phyloP scores from a whole-genome alignment of 2,329 filamentous ascomycete genomes.

The Aspergillus pseudoterreus region DNA sequence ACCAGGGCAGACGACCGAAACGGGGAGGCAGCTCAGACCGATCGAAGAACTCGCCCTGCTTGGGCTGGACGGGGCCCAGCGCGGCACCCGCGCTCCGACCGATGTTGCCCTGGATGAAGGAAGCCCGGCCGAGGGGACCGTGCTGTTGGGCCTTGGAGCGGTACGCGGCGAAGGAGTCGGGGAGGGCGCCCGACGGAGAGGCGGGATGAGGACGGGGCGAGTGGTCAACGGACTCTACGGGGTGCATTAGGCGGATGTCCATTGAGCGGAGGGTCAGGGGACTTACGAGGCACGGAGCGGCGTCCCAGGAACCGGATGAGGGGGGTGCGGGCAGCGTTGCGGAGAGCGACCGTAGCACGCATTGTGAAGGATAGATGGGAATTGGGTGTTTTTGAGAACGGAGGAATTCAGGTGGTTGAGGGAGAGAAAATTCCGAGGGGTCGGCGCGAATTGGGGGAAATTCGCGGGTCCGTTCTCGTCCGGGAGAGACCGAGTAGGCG shows the following conservation, averaged over 20 bases:
- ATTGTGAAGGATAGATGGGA: constrained; percentile 28
- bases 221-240: constrained; percentile 47
- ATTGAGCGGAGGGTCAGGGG: not conserved
- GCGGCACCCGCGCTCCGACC: constrained; percentile 65
- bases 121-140: constrained; percentile 51
- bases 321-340: constrained; percentile 41
- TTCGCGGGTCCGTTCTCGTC: constrained; percentile 26
- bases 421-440: constrained; percentile 14
- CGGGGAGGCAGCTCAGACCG: constrained; percentile 79
- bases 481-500: constrained; percentile 22
- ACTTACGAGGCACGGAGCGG: constrained; percentile 43
- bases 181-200: constrained; percentile 53
- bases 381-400: not conserved
- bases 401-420: not conserved
- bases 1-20: constrained; percentile 74
- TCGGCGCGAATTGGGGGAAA: constrained; percentile 18
- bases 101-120: constrained; percentile 37
- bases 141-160: constrained; percentile 62
- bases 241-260: constrained; percentile 3
- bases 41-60: constrained; percentile 78
- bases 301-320: constrained; percentile 51
- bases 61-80: constrained; percentile 69
- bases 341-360: constrained; percentile 41
- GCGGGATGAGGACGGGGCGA: constrained; percentile 58
- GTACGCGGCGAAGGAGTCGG: constrained; percentile 61